phyloP scores from a whole-genome alignment of 1,284 basidiomycete genomes.

The Malassezia restricta region DNA sequence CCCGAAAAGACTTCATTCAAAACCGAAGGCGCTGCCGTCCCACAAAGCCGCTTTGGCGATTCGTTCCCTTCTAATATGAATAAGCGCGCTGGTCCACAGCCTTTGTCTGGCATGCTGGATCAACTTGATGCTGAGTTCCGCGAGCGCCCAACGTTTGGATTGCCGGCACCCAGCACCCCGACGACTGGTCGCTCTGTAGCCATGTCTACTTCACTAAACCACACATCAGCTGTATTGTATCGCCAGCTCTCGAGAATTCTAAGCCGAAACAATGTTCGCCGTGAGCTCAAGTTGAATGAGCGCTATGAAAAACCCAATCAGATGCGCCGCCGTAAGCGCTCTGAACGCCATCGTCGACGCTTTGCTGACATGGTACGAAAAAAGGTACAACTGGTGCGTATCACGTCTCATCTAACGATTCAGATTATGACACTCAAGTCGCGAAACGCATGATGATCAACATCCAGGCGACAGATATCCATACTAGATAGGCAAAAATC shows the following conservation, averaged over 20 bases:
- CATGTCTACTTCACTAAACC: not conserved
- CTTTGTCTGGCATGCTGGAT: not conserved
- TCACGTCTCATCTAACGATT: not conserved
- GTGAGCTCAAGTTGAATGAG: slow-evolving; percentile 34
- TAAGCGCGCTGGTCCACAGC: not conserved
- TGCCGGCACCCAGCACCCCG: slow-evolving; percentile 2
- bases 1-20: not conserved
- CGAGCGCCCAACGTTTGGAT: slow-evolving; percentile 6
- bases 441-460: slow-evolving; percentile 23
- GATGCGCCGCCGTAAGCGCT: slow-evolving; percentile 35
- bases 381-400: slow-evolving; percentile 41
- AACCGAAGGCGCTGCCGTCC: not conserved
- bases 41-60: not conserved
- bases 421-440: slow-evolving; percentile 42
- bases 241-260: slow-evolving; percentile 11
- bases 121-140: slow-evolving; percentile 15
- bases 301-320: slow-evolving; percentile 45
- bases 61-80: not conserved
- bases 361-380: slow-evolving; percentile 42
- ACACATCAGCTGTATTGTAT: slow-evolving; percentile 7
- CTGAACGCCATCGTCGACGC: slow-evolving; percentile 39
- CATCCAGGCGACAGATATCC: too few relatives aligned
- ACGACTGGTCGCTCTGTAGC: slow-evolving; percentile 14
- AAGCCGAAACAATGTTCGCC: slow-evolving; percentile 29
- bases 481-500: too few relatives aligned